Evolutionary conservation across 805 yeast genomes (phyloP).

Genomic region (Myxozyma kluyveri): DNA sequence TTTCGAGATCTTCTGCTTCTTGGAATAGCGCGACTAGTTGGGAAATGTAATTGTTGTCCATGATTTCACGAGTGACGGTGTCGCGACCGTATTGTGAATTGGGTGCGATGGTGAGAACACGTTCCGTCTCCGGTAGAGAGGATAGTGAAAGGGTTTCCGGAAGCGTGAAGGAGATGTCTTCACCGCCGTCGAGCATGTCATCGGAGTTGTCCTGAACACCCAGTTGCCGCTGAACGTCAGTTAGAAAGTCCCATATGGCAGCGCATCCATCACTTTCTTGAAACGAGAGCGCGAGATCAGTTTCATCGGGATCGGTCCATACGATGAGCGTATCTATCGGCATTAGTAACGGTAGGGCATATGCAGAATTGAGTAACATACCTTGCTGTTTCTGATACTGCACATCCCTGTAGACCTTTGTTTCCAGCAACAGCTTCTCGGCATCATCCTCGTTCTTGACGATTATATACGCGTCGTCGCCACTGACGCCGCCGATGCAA

Average conservation of each 20-base stretch:
- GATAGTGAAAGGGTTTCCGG: conserved; percentile 59
- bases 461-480: conserved; percentile 50
- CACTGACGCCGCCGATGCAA: conserved; percentile 57
- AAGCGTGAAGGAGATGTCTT: conserved; percentile 73
- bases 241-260: conserved; percentile 51
- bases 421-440: conserved; percentile 57
- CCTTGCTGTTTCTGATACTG: conserved; percentile 87
- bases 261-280: conserved; percentile 91
- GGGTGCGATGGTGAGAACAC: conserved; percentile 57
- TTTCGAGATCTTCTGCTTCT: conserved; percentile 52
- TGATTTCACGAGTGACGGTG: conserved; percentile 55
- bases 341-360: background rate
- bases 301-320: conserved; percentile 76
- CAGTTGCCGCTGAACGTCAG: conserved; percentile 28
- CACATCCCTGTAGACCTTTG: conserved; percentile 66
- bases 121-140: conserved; percentile 54
- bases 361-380: background rate
- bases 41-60: conserved; percentile 52
- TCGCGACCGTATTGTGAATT: conserved; percentile 62
- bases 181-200: conserved; percentile 66
- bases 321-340: conserved; percentile 76
- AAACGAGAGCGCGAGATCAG: conserved; percentile 73
- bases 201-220: conserved; percentile 29
- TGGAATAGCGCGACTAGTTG: conserved; percentile 54
- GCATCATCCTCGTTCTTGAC: conserved; percentile 71